phyloP scores from a whole-genome alignment of 305 asterid species.

The Fraxinus sp. region DNA sequence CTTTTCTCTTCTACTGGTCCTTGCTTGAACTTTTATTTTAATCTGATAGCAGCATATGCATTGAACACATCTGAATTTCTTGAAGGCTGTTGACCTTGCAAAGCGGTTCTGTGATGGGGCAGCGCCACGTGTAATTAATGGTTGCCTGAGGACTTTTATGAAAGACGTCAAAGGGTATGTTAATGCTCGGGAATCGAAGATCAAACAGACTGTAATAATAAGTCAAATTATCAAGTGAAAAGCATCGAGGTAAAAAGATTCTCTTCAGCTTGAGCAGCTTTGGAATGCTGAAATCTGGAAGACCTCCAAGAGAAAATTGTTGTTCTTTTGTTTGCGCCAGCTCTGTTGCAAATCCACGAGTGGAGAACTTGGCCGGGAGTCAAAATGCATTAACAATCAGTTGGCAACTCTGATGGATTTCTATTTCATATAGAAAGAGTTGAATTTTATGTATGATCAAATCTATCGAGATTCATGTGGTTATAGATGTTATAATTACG shows the following conservation, averaged over 20 bases:
- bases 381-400: not conserved
- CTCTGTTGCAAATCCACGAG: not conserved
- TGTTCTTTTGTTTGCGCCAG: not conserved
- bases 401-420: not conserved
- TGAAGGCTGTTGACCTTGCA: slow-evolving; percentile 92
- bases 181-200: slow-evolving; percentile 24
- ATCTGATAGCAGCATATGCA: not conserved
- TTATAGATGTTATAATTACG: not conserved
- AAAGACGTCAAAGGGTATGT: slow-evolving; percentile 35
- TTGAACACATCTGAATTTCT: slow-evolving; percentile 8
- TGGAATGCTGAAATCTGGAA: slow-evolving; percentile 5
- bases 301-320: not conserved
- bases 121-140: slow-evolving; percentile 86
- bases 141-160: slow-evolving; percentile 74
- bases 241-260: not conserved
- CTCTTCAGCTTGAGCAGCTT: not conserved
- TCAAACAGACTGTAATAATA: slow-evolving; percentile 24
- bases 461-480: not conserved
- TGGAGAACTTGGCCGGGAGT: not conserved
- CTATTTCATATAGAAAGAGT: not conserved
- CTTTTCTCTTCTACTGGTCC: not conserved
- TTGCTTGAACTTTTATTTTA: not conserved
- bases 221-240: not conserved
- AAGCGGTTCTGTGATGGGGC: slow-evolving; percentile 96
- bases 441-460: not conserved